Percentiles rank a stretch among this genome's conserved stretches.
phyloP scores from a whole-genome alignment of 225 moss, liverwort and hornwort species.

The Ulota crispa region DNA sequence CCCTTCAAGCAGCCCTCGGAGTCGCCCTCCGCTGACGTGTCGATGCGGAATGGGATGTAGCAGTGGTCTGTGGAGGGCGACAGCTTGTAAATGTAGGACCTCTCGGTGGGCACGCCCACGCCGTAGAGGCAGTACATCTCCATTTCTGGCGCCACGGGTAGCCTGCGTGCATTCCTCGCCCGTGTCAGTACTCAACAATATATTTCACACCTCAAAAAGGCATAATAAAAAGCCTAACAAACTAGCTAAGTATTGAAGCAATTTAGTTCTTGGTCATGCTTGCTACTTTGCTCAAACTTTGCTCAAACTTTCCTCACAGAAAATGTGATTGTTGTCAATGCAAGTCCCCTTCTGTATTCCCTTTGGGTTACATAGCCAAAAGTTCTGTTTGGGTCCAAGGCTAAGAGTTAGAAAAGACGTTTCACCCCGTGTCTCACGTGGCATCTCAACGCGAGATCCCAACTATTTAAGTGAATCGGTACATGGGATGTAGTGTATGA shows the following conservation, averaged over 20 bases:
- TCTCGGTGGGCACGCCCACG: slow-evolving; percentile 83
- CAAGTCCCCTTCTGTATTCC: too few relatives aligned
- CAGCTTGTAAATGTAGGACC: slow-evolving; percentile 92
- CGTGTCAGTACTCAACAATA: background rate
- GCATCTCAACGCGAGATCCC: too few relatives aligned
- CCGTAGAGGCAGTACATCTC: slow-evolving; percentile 86
- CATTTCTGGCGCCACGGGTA: slow-evolving; percentile 84
- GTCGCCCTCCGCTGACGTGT: slow-evolving; percentile 73
- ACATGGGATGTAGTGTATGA: too few relatives aligned
- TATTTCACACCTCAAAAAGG: too few relatives aligned
- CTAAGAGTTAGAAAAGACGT: background rate
- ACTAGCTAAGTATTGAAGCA: too few relatives aligned
- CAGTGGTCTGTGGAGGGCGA: slow-evolving; percentile 69
- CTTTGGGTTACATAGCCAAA: too few relatives aligned
- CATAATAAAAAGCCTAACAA: too few relatives aligned
- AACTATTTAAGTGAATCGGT: too few relatives aligned
- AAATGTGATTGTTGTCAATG: background rate
- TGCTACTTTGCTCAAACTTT: background rate
- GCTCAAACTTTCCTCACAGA: background rate
- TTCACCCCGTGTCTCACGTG: too few relatives aligned
- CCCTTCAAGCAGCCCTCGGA: slow-evolving; percentile 93
- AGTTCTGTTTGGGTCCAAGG: background rate
- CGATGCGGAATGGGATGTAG: slow-evolving; percentile 92
- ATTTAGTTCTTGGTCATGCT: too few relatives aligned
- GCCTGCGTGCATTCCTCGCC: slow-evolving; percentile 35